Evolutionary conservation across 768 basidiomycete genomes (phyloP).

Genomic region (Leccinum olivaceopallidum): DNA sequence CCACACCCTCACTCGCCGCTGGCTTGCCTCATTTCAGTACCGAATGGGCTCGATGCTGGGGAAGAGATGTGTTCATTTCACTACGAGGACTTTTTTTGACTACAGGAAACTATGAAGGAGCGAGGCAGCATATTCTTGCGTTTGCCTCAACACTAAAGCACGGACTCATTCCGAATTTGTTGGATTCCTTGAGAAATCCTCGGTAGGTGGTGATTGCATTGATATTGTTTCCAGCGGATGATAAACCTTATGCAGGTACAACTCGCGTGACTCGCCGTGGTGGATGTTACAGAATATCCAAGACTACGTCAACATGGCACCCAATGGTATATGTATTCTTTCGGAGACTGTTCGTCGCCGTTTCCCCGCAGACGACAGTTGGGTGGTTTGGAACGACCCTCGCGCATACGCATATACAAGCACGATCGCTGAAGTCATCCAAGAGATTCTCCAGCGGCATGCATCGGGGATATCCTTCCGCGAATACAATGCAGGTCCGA

Average conservation of each 20-base stretch:
- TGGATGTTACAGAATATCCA: constrained; percentile 99
- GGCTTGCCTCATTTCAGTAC: constrained; percentile 93
- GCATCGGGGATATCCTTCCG: constrained; percentile 91
- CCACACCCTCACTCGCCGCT: constrained; percentile 85
- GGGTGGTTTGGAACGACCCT: constrained; percentile 89
- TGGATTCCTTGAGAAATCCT: constrained; percentile 86
- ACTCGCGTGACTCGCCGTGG: constrained; percentile 98
- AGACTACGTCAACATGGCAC: constrained; percentile 83
- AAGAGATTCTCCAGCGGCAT: constrained; percentile 95
- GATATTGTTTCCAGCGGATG: not conserved
- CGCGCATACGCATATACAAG: constrained; percentile 79
- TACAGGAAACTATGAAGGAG: constrained; percentile 85
- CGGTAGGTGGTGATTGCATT: constrained; percentile 46
- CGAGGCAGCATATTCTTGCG: constrained; percentile 86
- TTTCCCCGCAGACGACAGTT: constrained; percentile 92
- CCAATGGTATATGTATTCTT: constrained; percentile 80
- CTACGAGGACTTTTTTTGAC: constrained; percentile 91
- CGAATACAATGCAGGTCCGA: constrained; percentile 95
- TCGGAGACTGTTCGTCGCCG: constrained; percentile 85
- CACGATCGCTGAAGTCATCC: constrained; percentile 91
- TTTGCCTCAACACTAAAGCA: constrained; percentile 95
- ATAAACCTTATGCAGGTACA: constrained; percentile 55
- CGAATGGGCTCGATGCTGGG: constrained; percentile 97
- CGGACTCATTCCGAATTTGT: constrained; percentile 92
- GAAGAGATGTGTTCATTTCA: constrained; percentile 92